These are phyloP conservation scores for Chlamydomonas schloesseri DNA, from an alignment of 139 green algal species.

Conservation along the genomic window DNA sequence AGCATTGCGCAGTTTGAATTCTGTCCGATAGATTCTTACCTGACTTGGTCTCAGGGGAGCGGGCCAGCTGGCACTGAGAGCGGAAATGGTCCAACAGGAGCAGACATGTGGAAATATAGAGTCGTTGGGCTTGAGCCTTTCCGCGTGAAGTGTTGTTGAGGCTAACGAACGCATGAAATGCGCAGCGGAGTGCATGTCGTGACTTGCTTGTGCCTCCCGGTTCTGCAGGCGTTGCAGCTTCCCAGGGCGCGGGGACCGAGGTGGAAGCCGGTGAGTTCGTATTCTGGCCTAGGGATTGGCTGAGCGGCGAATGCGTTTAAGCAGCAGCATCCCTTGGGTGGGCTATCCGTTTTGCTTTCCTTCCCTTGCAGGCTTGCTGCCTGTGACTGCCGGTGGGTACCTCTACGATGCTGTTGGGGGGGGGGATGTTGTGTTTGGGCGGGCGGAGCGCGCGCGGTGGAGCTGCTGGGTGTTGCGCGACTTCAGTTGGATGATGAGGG, in stretches of 20 bases:
- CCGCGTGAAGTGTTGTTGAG: not conserved
- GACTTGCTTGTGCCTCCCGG: not conserved
- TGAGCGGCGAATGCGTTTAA: too few relatives aligned
- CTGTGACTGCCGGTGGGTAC: too few relatives aligned
- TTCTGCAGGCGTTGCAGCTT: not conserved
- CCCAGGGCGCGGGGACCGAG: constrained; percentile 3
- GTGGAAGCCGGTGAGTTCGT: too few relatives aligned
- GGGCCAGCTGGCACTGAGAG: not conserved
- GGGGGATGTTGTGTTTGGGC: too few relatives aligned
- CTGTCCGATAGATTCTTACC: not conserved
- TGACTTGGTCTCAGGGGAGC: not conserved
- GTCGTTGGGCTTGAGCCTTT: too few relatives aligned
- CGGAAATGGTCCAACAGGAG: not conserved
- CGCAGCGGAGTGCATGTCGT: constrained; percentile 10
- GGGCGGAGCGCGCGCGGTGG: too few relatives aligned
- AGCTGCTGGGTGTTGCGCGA: too few relatives aligned
- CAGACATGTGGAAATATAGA: not conserved
- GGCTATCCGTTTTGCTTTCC: too few relatives aligned
- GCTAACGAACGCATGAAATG: not conserved
- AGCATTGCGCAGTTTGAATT: not conserved
- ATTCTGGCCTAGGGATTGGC: too few relatives aligned
- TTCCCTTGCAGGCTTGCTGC: too few relatives aligned
- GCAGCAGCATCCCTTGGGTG: not conserved
- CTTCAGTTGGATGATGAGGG: too few relatives aligned
- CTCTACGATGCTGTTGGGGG: too few relatives aligned